These are phyloP conservation scores for Gymnopilus junonius DNA, from an alignment of 768 basidiomycete genomes.

Conservation along the genomic window DNA sequence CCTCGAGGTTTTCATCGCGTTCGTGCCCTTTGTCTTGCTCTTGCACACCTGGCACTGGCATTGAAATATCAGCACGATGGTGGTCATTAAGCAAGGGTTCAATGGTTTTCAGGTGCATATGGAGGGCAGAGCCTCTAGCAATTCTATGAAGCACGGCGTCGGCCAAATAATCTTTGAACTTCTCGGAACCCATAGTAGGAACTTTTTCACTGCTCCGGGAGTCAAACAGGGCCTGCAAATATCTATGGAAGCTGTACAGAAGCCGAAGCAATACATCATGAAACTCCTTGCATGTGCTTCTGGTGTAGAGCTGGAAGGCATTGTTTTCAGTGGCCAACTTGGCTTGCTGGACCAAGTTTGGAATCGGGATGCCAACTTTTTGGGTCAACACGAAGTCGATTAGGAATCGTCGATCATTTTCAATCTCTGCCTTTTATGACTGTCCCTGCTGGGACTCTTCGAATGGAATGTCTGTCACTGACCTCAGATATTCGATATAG, in stretches of 20 bases:
- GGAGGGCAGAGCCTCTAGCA: background rate
- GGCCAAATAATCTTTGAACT: background rate
- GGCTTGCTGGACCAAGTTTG: constrained; percentile 2
- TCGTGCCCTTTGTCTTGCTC: too few species aligned
- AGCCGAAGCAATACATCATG: constrained; percentile 7
- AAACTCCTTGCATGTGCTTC: constrained; percentile 1
- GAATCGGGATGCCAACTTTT: too few species aligned
- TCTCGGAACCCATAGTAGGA: background rate
- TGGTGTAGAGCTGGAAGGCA: background rate
- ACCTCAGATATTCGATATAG: too few species aligned
- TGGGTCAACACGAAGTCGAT: too few species aligned
- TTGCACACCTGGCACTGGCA: too few species aligned
- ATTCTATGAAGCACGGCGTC: background rate
- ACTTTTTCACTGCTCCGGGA: too few species aligned
- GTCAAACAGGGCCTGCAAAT: background rate
- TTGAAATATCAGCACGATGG: background rate
- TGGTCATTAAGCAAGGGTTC: background rate
- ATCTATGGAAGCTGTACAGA: background rate
- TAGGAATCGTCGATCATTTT: too few species aligned
- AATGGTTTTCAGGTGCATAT: constrained; percentile 4
- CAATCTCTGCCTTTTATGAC: too few species aligned
- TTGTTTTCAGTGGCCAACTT: constrained; percentile 33
- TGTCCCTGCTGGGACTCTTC: too few species aligned
- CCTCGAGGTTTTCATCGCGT: too few species aligned
- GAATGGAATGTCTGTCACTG: too few species aligned